These are phyloP conservation scores for Ensete glaucum DNA, from an alignment of 176 grass and related monocot genomes.

Conservation along the genomic window DNA sequence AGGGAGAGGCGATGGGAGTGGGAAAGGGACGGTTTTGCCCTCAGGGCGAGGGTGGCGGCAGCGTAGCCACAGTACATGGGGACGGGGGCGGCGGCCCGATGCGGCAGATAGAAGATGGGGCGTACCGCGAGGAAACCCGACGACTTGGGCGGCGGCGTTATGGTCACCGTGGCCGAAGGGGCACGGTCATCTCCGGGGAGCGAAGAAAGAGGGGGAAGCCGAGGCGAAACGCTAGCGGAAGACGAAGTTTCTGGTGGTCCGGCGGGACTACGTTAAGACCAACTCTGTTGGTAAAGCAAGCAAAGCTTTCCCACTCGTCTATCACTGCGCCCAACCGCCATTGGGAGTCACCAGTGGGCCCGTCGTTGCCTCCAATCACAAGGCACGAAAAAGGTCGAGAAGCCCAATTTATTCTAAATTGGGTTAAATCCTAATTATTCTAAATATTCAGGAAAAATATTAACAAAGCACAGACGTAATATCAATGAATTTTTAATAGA, in stretches of 20 bases:
- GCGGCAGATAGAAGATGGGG: neutral
- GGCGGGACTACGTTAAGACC: neutral
- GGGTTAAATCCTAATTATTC: too few species aligned
- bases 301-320: too few species aligned
- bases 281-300: neutral
- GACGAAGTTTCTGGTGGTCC: neutral
- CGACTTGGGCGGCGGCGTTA: neutral
- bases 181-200: neutral
- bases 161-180: too few species aligned
- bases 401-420: too few species aligned
- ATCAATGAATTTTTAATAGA: too few species aligned
- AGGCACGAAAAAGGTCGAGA: too few species aligned
- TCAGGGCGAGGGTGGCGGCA: slow-evolving; percentile 2
- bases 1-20: neutral
- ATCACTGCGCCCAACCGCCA: too few species aligned
- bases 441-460: too few species aligned
- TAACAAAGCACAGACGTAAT: too few species aligned
- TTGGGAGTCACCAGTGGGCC: too few species aligned
- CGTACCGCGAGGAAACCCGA: neutral
- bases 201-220: neutral
- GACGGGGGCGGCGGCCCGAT: neutral
- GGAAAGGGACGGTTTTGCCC: slow-evolving; percentile 22
- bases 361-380: too few species aligned
- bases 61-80: slow-evolving; percentile 20
- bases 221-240: neutral